Base-by-base conservation (phyloP, 352 stramenopile genomes). In the Phytophthora sp. region DNA sequence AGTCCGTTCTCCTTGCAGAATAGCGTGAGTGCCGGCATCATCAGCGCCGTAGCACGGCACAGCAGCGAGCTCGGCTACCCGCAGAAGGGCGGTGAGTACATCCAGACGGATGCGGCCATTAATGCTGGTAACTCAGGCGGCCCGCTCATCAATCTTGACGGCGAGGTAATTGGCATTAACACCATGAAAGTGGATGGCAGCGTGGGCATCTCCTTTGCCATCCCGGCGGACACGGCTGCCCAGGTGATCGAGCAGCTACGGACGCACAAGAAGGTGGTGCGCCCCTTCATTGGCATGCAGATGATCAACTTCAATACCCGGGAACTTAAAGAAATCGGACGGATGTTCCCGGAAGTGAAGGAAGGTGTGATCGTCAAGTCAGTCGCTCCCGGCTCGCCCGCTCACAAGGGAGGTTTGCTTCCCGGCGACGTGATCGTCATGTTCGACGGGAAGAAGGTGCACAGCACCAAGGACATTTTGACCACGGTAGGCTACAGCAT, bases 101-200 rank as follows among this genome's bases (percentile, higher is more conserved):
- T 98, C 56, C 93, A 98, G 74, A 98, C 94, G 20, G 94, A 98
- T 76, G 94, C 94, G 8, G 93, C 94, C 20, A 98, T 98, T 59
- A 98, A 98, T 70, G 72, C 84, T 30, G 94, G 94, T 45, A 98
- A 98, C 69, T 97, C 88, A 52, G 94, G 94, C 18, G 94, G 94
- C 0, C 94, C 94, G n/a, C 85, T 98, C 29, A 87, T 98, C 44
- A 97, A 98, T 63, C 59, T 98, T 35, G 89, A 97, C 58, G 94
- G 94, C 23, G 77, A 98, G 36, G 92, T 98, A 26, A 96, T 98
- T 45, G 94, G 94, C 31, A 98, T 98, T 69, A 98, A 98, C 74
- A 96, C 90, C 7, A 96, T 98, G 83, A 98, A 98, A 69, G 85
- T 97, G n/a, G 81, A 90, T 57, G 84, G 86, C 16, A 90, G 81